These are phyloP conservation scores for Sapria himalayana DNA, from an alignment of 345 rosid genomes.

Conservation along the genomic window DNA sequence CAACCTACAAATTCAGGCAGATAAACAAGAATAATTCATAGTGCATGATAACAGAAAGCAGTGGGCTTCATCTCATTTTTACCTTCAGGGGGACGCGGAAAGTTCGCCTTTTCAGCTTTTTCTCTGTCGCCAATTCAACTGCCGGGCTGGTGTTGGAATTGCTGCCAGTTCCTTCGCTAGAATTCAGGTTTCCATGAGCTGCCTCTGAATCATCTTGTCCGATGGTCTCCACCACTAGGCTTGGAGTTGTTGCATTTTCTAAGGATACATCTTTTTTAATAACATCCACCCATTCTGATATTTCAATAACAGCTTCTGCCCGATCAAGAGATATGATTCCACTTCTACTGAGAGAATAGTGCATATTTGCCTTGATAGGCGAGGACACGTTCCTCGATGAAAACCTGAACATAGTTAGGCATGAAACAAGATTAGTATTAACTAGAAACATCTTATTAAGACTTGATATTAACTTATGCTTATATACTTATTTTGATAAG, in stretches of 20 bases:
- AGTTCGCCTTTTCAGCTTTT: slow-evolving; percentile 56
- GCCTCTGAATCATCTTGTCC: slow-evolving; percentile 29
- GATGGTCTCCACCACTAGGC: slow-evolving; percentile 28
- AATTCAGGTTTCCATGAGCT: slow-evolving; percentile 23
- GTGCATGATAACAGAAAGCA: neutral
- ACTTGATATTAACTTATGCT: neutral
- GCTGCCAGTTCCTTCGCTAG: slow-evolving; percentile 21
- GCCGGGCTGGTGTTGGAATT: slow-evolving; percentile 15
- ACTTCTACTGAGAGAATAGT: slow-evolving; percentile 86
- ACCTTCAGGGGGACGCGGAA: slow-evolving; percentile 87
- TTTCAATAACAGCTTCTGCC: slow-evolving; percentile 83
- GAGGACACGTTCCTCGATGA: slow-evolving; percentile 79
- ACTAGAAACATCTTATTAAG: slow-evolving; percentile 4
- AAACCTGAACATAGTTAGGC: slow-evolving; percentile 28
- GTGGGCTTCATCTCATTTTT: slow-evolving; percentile 4
- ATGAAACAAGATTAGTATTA: slow-evolving; percentile 2
- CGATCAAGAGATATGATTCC: slow-evolving; percentile 76
- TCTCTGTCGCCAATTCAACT: slow-evolving; percentile 39
- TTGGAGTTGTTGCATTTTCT: slow-evolving; percentile 37
- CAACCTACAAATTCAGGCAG: slow-evolving; percentile 22
- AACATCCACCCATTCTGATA: slow-evolving; percentile 95
- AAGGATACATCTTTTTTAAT: slow-evolving; percentile 51
- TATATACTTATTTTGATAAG: too few species aligned
- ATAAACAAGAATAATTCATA: neutral
- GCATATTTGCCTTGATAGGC: slow-evolving; percentile 79